A percentile compares a stretch with the other conserved stretches of the same genome.
phyloP scores from a whole-genome alignment of 768 basidiomycete species.

The Dacryopinax spathularia region DNA sequence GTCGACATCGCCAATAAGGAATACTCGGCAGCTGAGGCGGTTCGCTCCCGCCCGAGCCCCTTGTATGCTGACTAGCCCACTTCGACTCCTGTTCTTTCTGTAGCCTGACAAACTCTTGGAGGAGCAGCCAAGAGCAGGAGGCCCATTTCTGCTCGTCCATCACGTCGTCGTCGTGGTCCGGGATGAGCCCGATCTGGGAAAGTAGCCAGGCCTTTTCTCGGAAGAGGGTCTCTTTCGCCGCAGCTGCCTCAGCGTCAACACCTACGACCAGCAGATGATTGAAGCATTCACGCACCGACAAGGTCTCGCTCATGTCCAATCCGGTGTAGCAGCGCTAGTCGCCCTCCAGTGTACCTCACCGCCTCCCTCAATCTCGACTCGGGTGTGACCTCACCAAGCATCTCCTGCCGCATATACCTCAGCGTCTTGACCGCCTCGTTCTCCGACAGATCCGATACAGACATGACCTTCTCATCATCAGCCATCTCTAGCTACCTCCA shows the following conservation, averaged over 20 bases:
- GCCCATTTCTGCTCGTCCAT: slow-evolving; percentile 90
- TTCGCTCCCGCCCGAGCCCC: too few relatives aligned
- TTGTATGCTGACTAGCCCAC: too few relatives aligned
- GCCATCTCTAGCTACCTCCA: background rate
- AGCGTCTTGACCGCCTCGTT: slow-evolving; percentile 47
- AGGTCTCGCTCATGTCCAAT: slow-evolving; percentile 49
- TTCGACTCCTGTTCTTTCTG: slow-evolving; percentile 38
- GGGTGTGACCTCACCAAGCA: slow-evolving; percentile 24
- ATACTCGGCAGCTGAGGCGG: slow-evolving; percentile 9
- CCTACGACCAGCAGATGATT: too few relatives aligned
- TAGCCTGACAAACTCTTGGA: slow-evolving; percentile 56
- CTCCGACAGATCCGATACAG: slow-evolving; percentile 52
- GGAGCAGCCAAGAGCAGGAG: slow-evolving; percentile 65
- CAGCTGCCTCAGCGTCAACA: background rate
- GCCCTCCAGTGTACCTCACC: slow-evolving; percentile 55
- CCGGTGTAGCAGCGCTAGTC: slow-evolving; percentile 62
- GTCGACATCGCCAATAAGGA: slow-evolving; percentile 48
- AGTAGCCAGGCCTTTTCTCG: slow-evolving; percentile 69
- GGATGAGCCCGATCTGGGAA: slow-evolving; percentile 66
- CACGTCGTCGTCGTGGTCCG: slow-evolving; percentile 70
- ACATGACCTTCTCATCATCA: slow-evolving; percentile 37
- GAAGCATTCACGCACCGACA: slow-evolving; percentile 31
- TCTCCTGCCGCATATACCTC: slow-evolving; percentile 35
- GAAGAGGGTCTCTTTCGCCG: slow-evolving; percentile 50
- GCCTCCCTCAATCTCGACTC: slow-evolving; percentile 33